Evolutionary conservation across 208 protist species (phyloP), one percentile per base, ranked within the genome.

Genomic region (Hexamita inflata): DNA sequence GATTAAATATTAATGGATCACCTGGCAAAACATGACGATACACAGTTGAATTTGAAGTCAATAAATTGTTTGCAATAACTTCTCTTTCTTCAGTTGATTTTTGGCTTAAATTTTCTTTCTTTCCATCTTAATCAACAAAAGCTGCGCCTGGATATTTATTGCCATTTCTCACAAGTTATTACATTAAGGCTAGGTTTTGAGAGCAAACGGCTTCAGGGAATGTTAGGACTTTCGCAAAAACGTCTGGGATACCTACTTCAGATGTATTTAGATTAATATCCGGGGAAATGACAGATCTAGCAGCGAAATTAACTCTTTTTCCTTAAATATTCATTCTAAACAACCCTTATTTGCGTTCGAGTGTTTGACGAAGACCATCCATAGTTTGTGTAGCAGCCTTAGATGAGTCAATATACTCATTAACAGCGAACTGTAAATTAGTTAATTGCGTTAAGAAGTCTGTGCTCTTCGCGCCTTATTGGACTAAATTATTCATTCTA

Each of bases 281-380:
- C 29, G 96, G 95, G 19, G 94, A 97, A 83, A 99, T 99, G 77
- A 99, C 97, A 0, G 88, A 78, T 30, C 82, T 24, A 41, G 77
- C 82, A 40, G 79, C 64, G 65, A 94, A 97, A 87, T 99, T 99
- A 49, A 98, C 95, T 77, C 97, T 89, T 82, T 99, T 99, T 75
- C 96, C 96, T 96, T 99, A 99, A 91, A 99, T 97, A 87, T 98
- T 89, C 88, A 92, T 97, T 82, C 97, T 89, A 83, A 99, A 98
- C 0, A 99, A 84, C 75, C 97, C 97, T 79, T 95, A 84, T 86
- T 99, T 99, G 82, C 97, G 96, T 60, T 98, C 95, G 62, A 99
- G 74, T 0, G 89, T 67, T 77, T 93, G 88, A 30, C 79, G 81
- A 30, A 92, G 86, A 65, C 89, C 88, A n/a, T n/a, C n/a, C n/a